These are phyloP conservation scores for Geranium brycei DNA, from an alignment of 345 rosid species.

Conservation along the genomic window DNA sequence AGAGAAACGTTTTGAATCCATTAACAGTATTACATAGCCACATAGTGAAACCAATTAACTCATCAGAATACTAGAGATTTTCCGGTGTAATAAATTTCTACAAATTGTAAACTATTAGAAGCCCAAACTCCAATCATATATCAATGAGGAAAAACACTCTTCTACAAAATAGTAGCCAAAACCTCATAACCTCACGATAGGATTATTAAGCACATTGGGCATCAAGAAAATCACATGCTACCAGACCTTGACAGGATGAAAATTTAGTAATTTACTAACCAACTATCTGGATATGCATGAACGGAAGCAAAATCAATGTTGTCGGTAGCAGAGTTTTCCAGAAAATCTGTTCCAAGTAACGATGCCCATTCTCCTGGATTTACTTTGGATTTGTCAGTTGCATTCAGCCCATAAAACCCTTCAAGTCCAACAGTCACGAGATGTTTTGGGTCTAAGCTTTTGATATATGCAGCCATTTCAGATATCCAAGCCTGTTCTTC, in stretches of 20 bases:
- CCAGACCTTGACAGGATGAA: too few relatives aligned
- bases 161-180: too few relatives aligned
- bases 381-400: constrained; percentile 13
- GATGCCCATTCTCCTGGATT: constrained; percentile 47
- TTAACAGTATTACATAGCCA: too few relatives aligned
- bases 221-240: too few relatives aligned
- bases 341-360: constrained; percentile 35
- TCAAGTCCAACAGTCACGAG: constrained; percentile 34
- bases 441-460: constrained; percentile 33
- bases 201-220: too few relatives aligned
- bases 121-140: too few relatives aligned
- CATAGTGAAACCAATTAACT: too few relatives aligned
- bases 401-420: constrained; percentile 30
- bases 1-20: not conserved
- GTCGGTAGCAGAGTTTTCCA: constrained; percentile 26
- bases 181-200: too few relatives aligned
- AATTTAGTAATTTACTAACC: constrained; percentile 26
- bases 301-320: constrained; percentile 41
- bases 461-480: constrained; percentile 39
- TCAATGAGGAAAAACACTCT: too few relatives aligned
- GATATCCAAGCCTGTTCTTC: constrained; percentile 29
- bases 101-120: too few relatives aligned
- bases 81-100: too few relatives aligned
- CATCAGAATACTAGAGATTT: too few relatives aligned
- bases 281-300: constrained; percentile 42